phyloP scores from a whole-genome alignment of 2,329 filamentous ascomycete genomes.

The Arthrobotrys conoides region DNA sequence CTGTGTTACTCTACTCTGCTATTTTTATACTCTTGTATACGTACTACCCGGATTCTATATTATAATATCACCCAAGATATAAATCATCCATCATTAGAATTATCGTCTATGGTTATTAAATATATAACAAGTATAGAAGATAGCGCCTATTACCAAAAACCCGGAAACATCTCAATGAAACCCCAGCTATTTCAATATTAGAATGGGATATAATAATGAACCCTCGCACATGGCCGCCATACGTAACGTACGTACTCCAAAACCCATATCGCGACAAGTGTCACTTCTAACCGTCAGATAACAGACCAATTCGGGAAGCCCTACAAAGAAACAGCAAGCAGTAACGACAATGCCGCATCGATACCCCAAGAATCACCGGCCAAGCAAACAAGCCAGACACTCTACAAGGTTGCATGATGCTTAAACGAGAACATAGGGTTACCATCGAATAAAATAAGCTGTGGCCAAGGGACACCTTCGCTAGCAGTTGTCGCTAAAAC shows the following conservation, averaged over 20 bases:
- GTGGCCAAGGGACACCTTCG: slow-evolving; percentile 24
- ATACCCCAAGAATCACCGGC: slow-evolving; percentile 11
- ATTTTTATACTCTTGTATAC: too few relatives aligned
- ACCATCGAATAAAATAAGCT: slow-evolving; percentile 6
- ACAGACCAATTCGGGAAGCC: slow-evolving; percentile 3
- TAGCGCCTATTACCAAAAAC: too few relatives aligned
- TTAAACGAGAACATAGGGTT: slow-evolving; percentile 1
- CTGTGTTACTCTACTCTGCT: too few relatives aligned
- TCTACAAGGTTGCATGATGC: slow-evolving; percentile 1
- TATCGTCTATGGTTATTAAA: too few relatives aligned
- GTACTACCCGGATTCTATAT: neutral
- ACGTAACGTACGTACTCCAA: neutral
- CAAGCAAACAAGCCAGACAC: slow-evolving; percentile 11
- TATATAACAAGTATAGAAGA: too few relatives aligned
- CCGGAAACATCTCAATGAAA: neutral
- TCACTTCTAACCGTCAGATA: neutral
- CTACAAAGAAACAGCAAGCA: slow-evolving; percentile 13
- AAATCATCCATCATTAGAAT: too few relatives aligned
- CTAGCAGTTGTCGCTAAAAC: slow-evolving; percentile 13
- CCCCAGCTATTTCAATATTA: too few relatives aligned
- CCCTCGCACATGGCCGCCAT: neutral
- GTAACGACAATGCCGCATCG: slow-evolving; percentile 17
- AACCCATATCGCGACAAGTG: neutral
- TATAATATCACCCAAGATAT: too few relatives aligned
- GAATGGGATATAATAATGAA: too few relatives aligned